These are phyloP conservation scores for Xylariaceae sp. DNA, from an alignment of 2,329 filamentous ascomycete species.

Conservation along the genomic window DNA sequence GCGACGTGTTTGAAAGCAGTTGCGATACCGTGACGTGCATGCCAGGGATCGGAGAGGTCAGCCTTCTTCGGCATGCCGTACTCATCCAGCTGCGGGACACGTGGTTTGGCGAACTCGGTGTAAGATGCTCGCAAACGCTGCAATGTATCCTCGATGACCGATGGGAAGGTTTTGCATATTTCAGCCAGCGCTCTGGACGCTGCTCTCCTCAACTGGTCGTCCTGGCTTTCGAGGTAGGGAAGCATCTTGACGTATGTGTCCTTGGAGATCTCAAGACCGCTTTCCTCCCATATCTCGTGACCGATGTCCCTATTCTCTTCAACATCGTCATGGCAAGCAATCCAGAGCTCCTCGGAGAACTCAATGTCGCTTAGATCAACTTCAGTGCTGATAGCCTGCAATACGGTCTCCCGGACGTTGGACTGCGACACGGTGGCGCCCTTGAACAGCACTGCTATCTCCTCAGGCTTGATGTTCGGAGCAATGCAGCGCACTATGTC, in stretches of 20 bases:
- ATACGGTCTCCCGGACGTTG: conserved; percentile 73
- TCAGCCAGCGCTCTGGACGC: conserved; percentile 78
- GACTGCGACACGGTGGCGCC: conserved; percentile 75
- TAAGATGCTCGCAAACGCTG: conserved; percentile 66
- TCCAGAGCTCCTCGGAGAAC: conserved; percentile 87
- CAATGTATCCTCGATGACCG: conserved; percentile 58
- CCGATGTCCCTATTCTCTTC: conserved; percentile 81
- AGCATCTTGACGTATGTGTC: conserved; percentile 64
- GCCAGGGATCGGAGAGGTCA: conserved; percentile 85
- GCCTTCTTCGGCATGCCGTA: conserved; percentile 92
- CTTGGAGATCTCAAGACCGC: conserved; percentile 64
- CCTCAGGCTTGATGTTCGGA: conserved; percentile 66
- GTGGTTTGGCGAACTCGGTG: conserved; percentile 71
- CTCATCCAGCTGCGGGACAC: conserved; percentile 77
- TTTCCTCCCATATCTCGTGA: conserved; percentile 91
- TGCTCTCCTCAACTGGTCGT: conserved; percentile 75
- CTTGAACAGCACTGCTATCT: conserved; percentile 70
- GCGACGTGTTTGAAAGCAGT: conserved; percentile 81
- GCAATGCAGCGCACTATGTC: conserved; percentile 82
- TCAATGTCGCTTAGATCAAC: conserved; percentile 84
- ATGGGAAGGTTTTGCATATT: conserved; percentile 56
- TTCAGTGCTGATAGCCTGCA: conserved; percentile 87
- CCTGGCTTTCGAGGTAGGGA: conserved; percentile 72
- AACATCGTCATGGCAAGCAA: conserved; percentile 85
- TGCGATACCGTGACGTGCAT: conserved; percentile 82